Conservation (phyloP, 2,329 filamentous ascomycete genomes). For the Alternaria sp. region DNA sequence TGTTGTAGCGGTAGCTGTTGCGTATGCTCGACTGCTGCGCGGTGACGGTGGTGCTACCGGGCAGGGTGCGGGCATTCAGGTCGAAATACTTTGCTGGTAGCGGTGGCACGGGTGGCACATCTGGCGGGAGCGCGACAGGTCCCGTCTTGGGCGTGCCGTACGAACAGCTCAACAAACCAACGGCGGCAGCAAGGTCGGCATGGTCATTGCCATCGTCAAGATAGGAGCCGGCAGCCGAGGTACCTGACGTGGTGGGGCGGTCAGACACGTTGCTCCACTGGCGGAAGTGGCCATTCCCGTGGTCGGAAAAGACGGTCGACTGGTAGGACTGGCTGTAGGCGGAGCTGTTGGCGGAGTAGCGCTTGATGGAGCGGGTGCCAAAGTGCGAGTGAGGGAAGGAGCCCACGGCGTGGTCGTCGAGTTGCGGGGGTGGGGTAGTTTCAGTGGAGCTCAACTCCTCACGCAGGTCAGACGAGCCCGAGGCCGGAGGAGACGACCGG, state of each 20-base stretch:
- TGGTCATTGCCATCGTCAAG: slow-evolving; percentile 73
- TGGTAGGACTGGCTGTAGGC: slow-evolving; percentile 79
- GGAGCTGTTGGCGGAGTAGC: slow-evolving; percentile 59
- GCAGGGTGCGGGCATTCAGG: slow-evolving; percentile 61
- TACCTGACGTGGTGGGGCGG: slow-evolving; percentile 76
- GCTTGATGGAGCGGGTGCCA: slow-evolving; percentile 51
- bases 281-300: slow-evolving; percentile 67
- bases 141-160: slow-evolving; percentile 80
- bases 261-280: slow-evolving; percentile 74
- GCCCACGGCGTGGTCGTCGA: slow-evolving; percentile 68
- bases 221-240: slow-evolving; percentile 69
- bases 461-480: slow-evolving; percentile 76
- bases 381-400: slow-evolving; percentile 53
- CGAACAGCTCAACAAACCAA: slow-evolving; percentile 89
- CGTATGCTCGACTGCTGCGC: slow-evolving; percentile 69
- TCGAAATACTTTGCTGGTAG: slow-evolving; percentile 81
- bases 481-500: slow-evolving; percentile 82
- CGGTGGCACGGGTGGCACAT: slow-evolving; percentile 87
- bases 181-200: slow-evolving; percentile 85
- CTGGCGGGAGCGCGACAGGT: slow-evolving; percentile 68
- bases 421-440: slow-evolving; percentile 87
- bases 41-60: slow-evolving; percentile 62
- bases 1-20: slow-evolving; percentile 66
- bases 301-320: slow-evolving; percentile 69
- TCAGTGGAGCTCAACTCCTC: slow-evolving; percentile 86